These are phyloP conservation scores for Colletotrichum lupini DNA, from an alignment of 2,329 filamentous ascomycete species.

Conservation along the genomic window DNA sequence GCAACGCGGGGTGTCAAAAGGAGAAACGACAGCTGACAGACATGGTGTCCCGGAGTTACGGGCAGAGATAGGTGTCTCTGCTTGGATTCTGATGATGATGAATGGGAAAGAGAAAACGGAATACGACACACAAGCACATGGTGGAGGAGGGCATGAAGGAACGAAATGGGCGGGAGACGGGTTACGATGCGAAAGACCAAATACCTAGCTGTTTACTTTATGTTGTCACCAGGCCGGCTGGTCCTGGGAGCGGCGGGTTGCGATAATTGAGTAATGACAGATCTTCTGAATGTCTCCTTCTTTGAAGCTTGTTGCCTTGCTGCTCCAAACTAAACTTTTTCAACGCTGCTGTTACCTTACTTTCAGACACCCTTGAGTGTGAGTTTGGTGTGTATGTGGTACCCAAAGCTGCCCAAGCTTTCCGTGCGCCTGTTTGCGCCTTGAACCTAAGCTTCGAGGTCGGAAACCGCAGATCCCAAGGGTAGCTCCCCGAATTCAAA, in stretches of 20 bases:
- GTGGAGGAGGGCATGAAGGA: not conserved
- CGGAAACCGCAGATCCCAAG: not conserved
- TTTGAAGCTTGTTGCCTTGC: not conserved
- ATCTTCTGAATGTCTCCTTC: constrained; percentile 4
- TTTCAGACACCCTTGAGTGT: not conserved
- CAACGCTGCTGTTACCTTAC: too few relatives aligned
- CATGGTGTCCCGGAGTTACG: constrained; percentile 12
- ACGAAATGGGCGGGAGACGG: constrained; percentile 6
- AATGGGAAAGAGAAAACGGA: constrained; percentile 20
- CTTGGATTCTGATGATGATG: constrained; percentile 34
- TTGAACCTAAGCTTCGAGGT: not conserved
- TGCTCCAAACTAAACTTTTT: not conserved
- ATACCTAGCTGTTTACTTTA: constrained; percentile 37
- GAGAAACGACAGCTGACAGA: constrained; percentile 13
- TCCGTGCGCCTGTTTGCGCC: not conserved
- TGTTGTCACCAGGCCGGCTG: constrained; percentile 35
- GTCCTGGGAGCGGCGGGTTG: constrained; percentile 33
- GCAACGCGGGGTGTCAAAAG: constrained; percentile 6
- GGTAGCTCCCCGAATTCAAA: not conserved
- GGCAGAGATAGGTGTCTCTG: constrained; percentile 19
- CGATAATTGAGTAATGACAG: constrained; percentile 38
- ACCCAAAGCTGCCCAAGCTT: not conserved
- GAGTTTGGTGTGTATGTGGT: not conserved
- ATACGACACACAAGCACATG: constrained; percentile 6
- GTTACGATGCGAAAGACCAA: constrained; percentile 36